Evolutionary conservation across 768 basidiomycete genomes (phyloP), one percentile per base, ranked within the genome.

Genomic region (Auricularia sp.): DNA sequence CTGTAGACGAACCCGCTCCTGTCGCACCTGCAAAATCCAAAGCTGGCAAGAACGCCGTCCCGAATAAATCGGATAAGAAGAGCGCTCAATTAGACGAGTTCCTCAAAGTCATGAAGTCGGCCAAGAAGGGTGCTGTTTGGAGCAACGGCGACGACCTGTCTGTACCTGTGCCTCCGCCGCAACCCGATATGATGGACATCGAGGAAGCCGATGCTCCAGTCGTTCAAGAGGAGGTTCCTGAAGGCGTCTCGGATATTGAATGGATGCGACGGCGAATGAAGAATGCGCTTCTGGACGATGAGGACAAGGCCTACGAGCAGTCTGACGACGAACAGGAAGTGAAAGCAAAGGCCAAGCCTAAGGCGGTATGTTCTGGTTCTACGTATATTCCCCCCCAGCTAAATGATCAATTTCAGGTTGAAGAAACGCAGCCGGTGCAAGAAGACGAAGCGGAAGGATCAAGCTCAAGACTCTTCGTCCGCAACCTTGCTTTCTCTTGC

Each of bases 401-500:
- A 14, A 42, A 8, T 42, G 39, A 42, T 7, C 13, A 7, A 14
- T 42, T 8, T 42, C 39, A 42, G 39, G 39, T 14, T 42, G 39
- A 42, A 39, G 39, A 39, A 42, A 1, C 39, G 8, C 7, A 42
- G 39, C 39, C 39, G 7, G 39, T 14, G 8, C 8, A 42, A 7
- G 39, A 42, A 14, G 2, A 68, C 69, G 1, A 76, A 76, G 66
- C 69, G 73, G 34, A 84, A 86, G 3, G 81, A 82, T 65, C 95
- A 94, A 0, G 82, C 18, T 5, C 85, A 1, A 84, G 95, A 3
- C 77, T 98, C 2, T 98, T 98, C 71, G 77, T 99, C 4, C 92
- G 97, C n/a, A 99, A 98, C 72, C 75, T 99, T n/a, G 81, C 94
- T 0, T 98, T 42, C 39, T 42, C 39, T 42, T 7, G 13, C 13